phyloP scores from a whole-genome alignment of 2,329 filamentous ascomycete species.

The Alternaria solani region DNA sequence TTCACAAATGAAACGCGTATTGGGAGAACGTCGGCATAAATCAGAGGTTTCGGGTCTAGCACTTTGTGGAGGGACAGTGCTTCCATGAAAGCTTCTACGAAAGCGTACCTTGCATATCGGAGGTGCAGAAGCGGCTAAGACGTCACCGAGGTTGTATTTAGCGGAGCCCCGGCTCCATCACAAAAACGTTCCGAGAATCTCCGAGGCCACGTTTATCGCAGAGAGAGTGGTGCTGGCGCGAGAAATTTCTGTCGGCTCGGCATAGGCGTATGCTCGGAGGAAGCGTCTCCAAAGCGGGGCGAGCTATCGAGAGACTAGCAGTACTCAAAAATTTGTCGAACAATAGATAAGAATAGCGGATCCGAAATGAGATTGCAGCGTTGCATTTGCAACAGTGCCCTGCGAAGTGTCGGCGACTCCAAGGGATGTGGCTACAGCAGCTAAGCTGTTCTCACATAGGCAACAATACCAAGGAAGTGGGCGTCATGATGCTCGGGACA shows the following conservation, averaged over 20 bases:
- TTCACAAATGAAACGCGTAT: slow-evolving; percentile 4
- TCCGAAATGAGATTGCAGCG: slow-evolving; percentile 15
- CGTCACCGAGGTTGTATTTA: slow-evolving; percentile 30
- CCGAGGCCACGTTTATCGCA: slow-evolving; percentile 33
- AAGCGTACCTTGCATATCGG: slow-evolving; percentile 34
- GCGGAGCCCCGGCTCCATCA: slow-evolving; percentile 23
- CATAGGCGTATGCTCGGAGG: slow-evolving; percentile 35
- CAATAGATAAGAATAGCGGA: slow-evolving; percentile 41
- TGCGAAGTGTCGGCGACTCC: not conserved
- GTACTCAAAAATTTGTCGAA: slow-evolving; percentile 33
- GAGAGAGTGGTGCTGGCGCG: slow-evolving; percentile 27
- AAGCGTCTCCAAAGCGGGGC: slow-evolving; percentile 36
- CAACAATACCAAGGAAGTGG: slow-evolving; percentile 14
- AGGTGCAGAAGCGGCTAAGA: slow-evolving; percentile 26
- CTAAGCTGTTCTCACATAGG: slow-evolving; percentile 10
- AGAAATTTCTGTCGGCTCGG: slow-evolving; percentile 35
- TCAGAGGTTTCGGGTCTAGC: slow-evolving; percentile 7
- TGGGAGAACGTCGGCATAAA: slow-evolving; percentile 20
- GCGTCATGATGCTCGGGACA: slow-evolving; percentile 30
- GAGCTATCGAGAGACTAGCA: slow-evolving; percentile 35
- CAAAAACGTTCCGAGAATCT: slow-evolving; percentile 28
- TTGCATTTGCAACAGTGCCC: slow-evolving; percentile 12
- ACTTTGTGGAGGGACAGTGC: slow-evolving; percentile 13
- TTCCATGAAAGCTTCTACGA: slow-evolving; percentile 19
- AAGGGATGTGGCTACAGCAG: not conserved